phyloP scores from a whole-genome alignment of 805 yeast genomes.

The Schwanniomyces pseudopolymorphus region DNA sequence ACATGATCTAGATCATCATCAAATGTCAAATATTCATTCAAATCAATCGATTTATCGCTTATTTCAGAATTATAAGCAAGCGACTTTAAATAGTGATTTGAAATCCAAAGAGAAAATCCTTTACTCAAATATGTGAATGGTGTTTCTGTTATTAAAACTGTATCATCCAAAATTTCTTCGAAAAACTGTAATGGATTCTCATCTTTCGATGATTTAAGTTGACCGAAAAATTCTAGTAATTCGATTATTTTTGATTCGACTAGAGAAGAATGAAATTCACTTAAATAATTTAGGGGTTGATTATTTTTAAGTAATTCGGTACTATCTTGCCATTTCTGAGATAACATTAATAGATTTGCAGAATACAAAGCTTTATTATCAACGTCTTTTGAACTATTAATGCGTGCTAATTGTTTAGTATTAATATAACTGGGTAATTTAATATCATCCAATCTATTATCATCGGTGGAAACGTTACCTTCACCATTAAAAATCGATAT shows the following conservation, averaged over 20 bases:
- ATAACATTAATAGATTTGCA: slow-evolving; percentile 13
- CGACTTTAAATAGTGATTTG: slow-evolving; percentile 17
- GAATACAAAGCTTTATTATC: slow-evolving; percentile 9
- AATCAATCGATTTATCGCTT: slow-evolving; percentile 12
- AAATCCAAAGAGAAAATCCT: slow-evolving; percentile 32
- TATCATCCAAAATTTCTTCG: slow-evolving; percentile 15
- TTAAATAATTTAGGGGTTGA: slow-evolving; percentile 10
- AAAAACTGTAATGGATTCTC: background rate
- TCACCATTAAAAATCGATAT: slow-evolving; percentile 8
- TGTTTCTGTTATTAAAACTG: slow-evolving; percentile 2
- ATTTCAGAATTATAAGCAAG: slow-evolving; percentile 8
- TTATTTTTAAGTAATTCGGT: background rate
- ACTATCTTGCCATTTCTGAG: slow-evolving; percentile 9
- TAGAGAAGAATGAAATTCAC: slow-evolving; percentile 12
- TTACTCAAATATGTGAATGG: slow-evolving; percentile 4
- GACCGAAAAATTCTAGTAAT: slow-evolving; percentile 10
- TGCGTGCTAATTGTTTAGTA: slow-evolving; percentile 24
- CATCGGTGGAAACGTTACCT: background rate
- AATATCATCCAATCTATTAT: slow-evolving; percentile 31
- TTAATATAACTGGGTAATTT: slow-evolving; percentile 39
- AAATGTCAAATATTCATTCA: slow-evolving; percentile 23
- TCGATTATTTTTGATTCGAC: slow-evolving; percentile 20
- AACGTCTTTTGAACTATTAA: slow-evolving; percentile 2
- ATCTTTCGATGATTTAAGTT: slow-evolving; percentile 2
- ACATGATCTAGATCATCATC: slow-evolving; percentile 17